Evolutionary conservation across 2,329 filamentous ascomycete genomes (phyloP), one percentile per base, ranked within the genome.

Genomic region (Phoma sp.): DNA sequence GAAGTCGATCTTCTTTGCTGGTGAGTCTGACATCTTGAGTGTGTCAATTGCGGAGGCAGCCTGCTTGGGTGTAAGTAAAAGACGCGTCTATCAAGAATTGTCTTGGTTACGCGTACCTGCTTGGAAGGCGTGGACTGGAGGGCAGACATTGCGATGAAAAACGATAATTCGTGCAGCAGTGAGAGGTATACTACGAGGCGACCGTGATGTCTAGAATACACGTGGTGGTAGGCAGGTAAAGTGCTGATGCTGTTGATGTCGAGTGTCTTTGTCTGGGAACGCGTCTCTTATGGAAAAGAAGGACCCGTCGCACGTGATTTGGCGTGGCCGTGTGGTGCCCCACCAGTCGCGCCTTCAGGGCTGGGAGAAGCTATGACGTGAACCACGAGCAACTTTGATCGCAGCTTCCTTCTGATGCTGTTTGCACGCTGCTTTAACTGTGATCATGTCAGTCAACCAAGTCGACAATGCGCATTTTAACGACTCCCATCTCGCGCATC

Each of bases 1-100:
- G 76, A 96, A 92, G 81, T 90, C 84, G 65, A 95, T 85, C 85
- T 96, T 96, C 88, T 96, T 96, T 62, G 89, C 81, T 40, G 93
- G 92, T 1, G 92, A 95, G 68, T 96, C 91, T 62, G 76, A 81
- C 87, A 97, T 96, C 81, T 94, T 96, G 77, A 98, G 84, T 68
- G 86, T 87, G 78, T 95, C 88, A 73, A 98, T 89, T 70, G 88
- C 92, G 72, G 91, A 88, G 71, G 92, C 90, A 81, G 89, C 89
- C 94, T 98, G 35, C 59, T 58, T 45, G 64, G 55, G 51, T 61
- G 72, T 80, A 70, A 78, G 77, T 77, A 75, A 60, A 60, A 63
- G 62, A 60, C 61, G 68, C 52, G 54, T 67, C 48, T 29, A 19
- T 19, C 17, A 40, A n/a, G 9, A 68, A 74, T 69, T 67, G 71